phyloP scores from a whole-genome alignment of 345 rosid genomes.

The Gossypioides kirkii region DNA sequence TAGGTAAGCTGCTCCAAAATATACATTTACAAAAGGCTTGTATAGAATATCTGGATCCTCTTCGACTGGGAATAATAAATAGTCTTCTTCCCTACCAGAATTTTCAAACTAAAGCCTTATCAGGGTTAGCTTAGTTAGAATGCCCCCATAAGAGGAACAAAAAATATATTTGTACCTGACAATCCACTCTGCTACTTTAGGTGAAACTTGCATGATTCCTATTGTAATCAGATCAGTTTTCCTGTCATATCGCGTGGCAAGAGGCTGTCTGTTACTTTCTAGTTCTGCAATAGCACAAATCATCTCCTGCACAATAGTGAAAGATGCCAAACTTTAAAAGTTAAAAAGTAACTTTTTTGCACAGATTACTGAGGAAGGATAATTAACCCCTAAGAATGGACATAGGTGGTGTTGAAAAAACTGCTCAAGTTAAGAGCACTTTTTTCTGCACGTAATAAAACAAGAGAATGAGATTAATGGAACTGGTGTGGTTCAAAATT shows the following conservation, averaged over 20 bases:
- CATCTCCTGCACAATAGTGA: conserved; percentile 60
- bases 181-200: conserved; percentile 68
- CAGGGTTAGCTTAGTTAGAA: neutral
- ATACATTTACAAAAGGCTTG: conserved; percentile 74
- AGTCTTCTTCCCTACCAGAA: conserved; percentile 62
- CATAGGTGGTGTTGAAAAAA: neutral
- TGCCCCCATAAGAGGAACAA: neutral
- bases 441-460: neutral
- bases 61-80: conserved; percentile 47
- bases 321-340: conserved; percentile 12
- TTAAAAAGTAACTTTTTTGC: neutral
- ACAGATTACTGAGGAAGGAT: neutral
- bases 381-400: neutral
- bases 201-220: conserved; percentile 76
- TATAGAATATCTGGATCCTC: conserved; percentile 62
- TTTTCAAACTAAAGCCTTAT: conserved; percentile 18
- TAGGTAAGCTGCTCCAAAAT: conserved; percentile 88
- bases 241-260: conserved; percentile 52
- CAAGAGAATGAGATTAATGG: neutral
- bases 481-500: no score
- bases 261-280: conserved; percentile 83
- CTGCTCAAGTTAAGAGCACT: neutral
- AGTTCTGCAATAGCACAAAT: conserved; percentile 89
- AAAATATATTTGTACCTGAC: conserved; percentile 41
- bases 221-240: conserved; percentile 60